A percentile compares a stretch with the other conserved stretches of the same genome.
These are phyloP conservation scores for Fusarium pseudograminearum DNA, from an alignment of 2,329 filamentous ascomycete species.

Conservation along the genomic window DNA sequence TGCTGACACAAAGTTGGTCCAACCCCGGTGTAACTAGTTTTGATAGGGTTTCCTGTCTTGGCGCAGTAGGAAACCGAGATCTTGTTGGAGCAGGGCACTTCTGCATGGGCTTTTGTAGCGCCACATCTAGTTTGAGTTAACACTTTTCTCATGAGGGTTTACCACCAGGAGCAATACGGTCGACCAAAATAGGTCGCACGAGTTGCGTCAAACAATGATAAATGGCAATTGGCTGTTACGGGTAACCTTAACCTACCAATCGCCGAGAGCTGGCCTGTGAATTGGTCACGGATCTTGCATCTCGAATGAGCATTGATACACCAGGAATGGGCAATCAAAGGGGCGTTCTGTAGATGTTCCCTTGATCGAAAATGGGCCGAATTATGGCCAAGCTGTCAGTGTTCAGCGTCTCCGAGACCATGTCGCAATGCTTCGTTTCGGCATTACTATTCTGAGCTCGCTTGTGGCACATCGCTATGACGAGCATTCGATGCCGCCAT, in stretches of 20 bases:
- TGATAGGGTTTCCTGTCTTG: slow-evolving; percentile 22
- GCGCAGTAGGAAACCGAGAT: slow-evolving; percentile 36
- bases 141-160: slow-evolving; percentile 34
- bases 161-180: slow-evolving; percentile 9
- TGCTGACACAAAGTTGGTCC: slow-evolving; percentile 29
- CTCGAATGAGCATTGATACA: slow-evolving; percentile 7
- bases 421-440: slow-evolving; percentile 20
- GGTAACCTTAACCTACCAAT: not conserved
- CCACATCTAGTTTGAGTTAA: slow-evolving; percentile 35
- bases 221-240: slow-evolving; percentile 4
- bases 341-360: not conserved
- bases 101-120: slow-evolving; percentile 37
- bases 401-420: slow-evolving; percentile 1
- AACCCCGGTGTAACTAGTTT: slow-evolving; percentile 31
- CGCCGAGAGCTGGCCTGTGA: not conserved
- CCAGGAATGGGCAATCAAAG: not conserved
- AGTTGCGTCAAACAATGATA: not conserved
- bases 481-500: slow-evolving; percentile 8
- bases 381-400: not conserved
- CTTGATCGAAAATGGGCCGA: not conserved
- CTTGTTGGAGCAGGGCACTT: slow-evolving; percentile 35
- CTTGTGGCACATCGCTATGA: slow-evolving; percentile 31
- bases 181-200: slow-evolving; percentile 11
- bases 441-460: slow-evolving; percentile 23
- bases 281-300: not conserved